Percentiles rank a stretch among this genome's conserved stretches.
phyloP scores from a whole-genome alignment of 345 rosid species.

The Chamaenerion angustifolium region DNA sequence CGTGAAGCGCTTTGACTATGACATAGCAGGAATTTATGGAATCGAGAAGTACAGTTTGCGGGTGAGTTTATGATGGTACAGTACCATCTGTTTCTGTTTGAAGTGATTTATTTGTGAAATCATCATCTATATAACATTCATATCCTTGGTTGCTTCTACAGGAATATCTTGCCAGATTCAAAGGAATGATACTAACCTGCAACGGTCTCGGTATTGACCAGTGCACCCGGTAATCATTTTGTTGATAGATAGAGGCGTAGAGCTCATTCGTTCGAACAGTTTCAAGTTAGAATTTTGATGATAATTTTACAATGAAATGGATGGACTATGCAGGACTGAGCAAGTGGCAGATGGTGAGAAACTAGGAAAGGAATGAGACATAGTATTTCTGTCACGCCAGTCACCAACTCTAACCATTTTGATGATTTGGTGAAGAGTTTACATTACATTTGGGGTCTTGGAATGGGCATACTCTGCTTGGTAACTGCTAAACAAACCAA shows the following conservation, averaged over 20 bases:
- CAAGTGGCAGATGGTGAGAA: conserved; percentile 4
- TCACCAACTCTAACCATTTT: too few relatives aligned
- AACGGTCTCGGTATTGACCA: conserved; percentile 77
- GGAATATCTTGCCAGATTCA: conserved; percentile 83
- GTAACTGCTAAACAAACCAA: too few relatives aligned
- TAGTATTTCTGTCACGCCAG: too few relatives aligned
- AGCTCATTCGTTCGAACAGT: conserved; percentile 1
- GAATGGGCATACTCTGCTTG: too few relatives aligned
- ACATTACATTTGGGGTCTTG: too few relatives aligned
- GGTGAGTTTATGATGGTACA: conserved; percentile 28
- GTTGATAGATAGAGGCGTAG: conserved; percentile 1
- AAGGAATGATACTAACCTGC: conserved; percentile 87
- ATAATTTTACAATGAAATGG: background rate
- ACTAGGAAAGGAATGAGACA: background rate
- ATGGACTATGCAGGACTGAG: conserved; percentile 5
- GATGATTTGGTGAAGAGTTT: too few relatives aligned
- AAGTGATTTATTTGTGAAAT: background rate
- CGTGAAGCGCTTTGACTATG: conserved; percentile 58
- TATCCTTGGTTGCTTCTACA: conserved; percentile 12
- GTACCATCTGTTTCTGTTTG: background rate
- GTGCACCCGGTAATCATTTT: conserved; percentile 42
- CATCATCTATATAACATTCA: background rate
- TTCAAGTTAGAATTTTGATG: background rate
- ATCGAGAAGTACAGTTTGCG: conserved; percentile 61
- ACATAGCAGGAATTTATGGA: conserved; percentile 62